Percentiles rank a stretch among this genome's conserved stretches.
Evolutionary conservation across 2,329 filamentous ascomycete species (phyloP).

Genomic region (Pezicula carpinea): DNA sequence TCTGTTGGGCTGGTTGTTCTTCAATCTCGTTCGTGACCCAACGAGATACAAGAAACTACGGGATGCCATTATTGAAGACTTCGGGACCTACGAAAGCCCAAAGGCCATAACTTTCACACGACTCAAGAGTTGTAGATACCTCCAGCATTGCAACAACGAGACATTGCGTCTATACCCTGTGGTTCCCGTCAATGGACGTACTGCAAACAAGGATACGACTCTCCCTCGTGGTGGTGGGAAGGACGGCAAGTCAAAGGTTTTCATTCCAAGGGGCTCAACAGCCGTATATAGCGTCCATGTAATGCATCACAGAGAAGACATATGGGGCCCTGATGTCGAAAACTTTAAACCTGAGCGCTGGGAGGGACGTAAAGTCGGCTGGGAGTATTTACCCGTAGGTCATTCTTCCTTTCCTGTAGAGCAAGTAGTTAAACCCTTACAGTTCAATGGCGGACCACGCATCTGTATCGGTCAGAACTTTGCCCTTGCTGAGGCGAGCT

Average conservation of each 20-base stretch:
- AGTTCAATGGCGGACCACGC: constrained; percentile 34
- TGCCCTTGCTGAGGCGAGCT: constrained; percentile 31
- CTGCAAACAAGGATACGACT: constrained; percentile 39
- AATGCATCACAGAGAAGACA: constrained; percentile 31
- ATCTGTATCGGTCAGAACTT: constrained; percentile 35
- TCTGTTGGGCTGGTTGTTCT: constrained; percentile 44
- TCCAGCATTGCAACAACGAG: constrained; percentile 27
- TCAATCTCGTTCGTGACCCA: constrained; percentile 36
- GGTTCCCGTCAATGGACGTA: constrained; percentile 48
- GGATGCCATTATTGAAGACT: constrained; percentile 32
- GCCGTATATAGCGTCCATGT: constrained; percentile 27
- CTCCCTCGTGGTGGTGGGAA: constrained; percentile 32
- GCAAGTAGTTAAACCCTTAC: constrained; percentile 1
- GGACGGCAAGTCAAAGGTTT: constrained; percentile 28
- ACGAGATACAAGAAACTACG: constrained; percentile 39
- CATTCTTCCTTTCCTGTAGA: not conserved
- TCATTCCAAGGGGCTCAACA: constrained; percentile 24
- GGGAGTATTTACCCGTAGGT: constrained; percentile 32
- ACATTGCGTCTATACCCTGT: constrained; percentile 48
- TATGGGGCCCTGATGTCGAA: constrained; percentile 32
- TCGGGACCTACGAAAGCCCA: constrained; percentile 28
- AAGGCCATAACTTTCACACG: constrained; percentile 21
- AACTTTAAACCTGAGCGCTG: constrained; percentile 34
- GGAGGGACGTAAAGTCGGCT: constrained; percentile 38
- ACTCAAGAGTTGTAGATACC: constrained; percentile 25